Conservation (phyloP, 1,284 basidiomycete genomes). For the Leccinum subatratum region DNA sequence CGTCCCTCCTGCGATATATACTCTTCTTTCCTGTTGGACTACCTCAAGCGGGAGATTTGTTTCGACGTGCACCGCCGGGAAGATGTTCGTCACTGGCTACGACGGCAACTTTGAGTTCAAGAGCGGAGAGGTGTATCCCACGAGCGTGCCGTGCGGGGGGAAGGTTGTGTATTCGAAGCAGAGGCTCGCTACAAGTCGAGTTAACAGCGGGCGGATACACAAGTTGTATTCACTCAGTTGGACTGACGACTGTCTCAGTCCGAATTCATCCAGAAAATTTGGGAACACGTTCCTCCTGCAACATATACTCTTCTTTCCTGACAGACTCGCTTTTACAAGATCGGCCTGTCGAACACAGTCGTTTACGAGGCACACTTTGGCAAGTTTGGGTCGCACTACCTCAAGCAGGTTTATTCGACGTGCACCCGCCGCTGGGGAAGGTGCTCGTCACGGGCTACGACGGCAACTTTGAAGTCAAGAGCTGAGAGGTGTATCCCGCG, state of each 20-base stretch:
- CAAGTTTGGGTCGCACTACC: conserved; percentile 94
- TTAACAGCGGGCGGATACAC: conserved; percentile 58
- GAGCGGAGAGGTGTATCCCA: conserved; percentile 83
- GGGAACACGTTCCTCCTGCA: conserved; percentile 76
- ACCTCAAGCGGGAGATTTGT: conserved; percentile 94
- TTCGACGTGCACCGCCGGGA: conserved; percentile 94
- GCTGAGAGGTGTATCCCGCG: conserved; percentile 80
- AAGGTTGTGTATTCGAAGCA: conserved; percentile 73
- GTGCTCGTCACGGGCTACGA: conserved; percentile 95
- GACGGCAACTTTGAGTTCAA: conserved; percentile 93
- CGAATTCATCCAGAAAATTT: conserved; percentile 78
- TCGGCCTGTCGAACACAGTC: conserved; percentile 83
- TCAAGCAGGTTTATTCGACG: conserved; percentile 94
- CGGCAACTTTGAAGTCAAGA: conserved; percentile 92
- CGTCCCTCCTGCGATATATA: conserved; percentile 82
- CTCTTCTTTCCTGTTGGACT: conserved; percentile 90
- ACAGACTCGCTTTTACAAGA: conserved; percentile 91
- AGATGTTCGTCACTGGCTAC: conserved; percentile 89
- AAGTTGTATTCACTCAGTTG: conserved; percentile 53
- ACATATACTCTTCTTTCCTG: conserved; percentile 91
- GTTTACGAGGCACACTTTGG: conserved; percentile 99
- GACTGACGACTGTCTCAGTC: conserved; percentile 41
- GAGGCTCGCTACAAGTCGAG: conserved; percentile 41
- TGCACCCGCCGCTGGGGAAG: conserved; percentile 98
- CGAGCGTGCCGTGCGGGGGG: conserved; percentile 81